Evolutionary conservation across 1,284 basidiomycete genomes (phyloP).

Genomic region (Gomphus bonarii): DNA sequence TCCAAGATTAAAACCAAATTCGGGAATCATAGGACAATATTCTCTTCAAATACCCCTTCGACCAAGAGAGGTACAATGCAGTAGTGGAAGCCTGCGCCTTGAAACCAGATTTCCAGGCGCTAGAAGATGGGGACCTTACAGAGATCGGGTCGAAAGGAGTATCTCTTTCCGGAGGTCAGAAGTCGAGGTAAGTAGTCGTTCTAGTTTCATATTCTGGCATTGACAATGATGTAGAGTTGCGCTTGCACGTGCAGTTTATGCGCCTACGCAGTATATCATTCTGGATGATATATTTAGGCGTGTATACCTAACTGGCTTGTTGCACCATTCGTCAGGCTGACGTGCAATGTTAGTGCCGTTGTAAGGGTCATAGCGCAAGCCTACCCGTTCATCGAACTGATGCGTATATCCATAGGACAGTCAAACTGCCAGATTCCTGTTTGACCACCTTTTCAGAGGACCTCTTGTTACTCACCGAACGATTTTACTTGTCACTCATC

Average conservation of each 20-base stretch:
- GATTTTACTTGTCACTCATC: conserved; percentile 66
- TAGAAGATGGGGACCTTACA: conserved; percentile 64
- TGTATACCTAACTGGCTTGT: background rate
- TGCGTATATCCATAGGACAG: conserved; percentile 40
- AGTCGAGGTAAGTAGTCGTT: conserved; percentile 34
- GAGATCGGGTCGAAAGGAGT: conserved; percentile 37
- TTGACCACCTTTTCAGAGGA: conserved; percentile 52
- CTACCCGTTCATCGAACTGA: background rate
- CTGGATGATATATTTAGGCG: conserved; percentile 40
- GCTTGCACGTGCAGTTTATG: conserved; percentile 60
- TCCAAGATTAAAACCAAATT: conserved; percentile 18
- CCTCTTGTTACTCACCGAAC: conserved; percentile 57
- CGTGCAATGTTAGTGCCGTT: conserved; percentile 45
- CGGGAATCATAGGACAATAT: conserved; percentile 42
- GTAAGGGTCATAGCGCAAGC: conserved; percentile 26
- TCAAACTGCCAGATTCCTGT: conserved; percentile 62
- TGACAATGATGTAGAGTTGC: conserved; percentile 35
- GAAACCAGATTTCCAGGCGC: conserved; percentile 55
- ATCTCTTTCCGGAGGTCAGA: conserved; percentile 50
- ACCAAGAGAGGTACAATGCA: conserved; percentile 53
- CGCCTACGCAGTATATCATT: conserved; percentile 51
- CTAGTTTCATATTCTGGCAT: background rate
- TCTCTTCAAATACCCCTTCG: conserved; percentile 56
- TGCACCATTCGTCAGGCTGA: background rate
- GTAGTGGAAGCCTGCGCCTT: conserved; percentile 69